phyloP scores from a whole-genome alignment of 106 monocot species.

The Allium sativum region DNA sequence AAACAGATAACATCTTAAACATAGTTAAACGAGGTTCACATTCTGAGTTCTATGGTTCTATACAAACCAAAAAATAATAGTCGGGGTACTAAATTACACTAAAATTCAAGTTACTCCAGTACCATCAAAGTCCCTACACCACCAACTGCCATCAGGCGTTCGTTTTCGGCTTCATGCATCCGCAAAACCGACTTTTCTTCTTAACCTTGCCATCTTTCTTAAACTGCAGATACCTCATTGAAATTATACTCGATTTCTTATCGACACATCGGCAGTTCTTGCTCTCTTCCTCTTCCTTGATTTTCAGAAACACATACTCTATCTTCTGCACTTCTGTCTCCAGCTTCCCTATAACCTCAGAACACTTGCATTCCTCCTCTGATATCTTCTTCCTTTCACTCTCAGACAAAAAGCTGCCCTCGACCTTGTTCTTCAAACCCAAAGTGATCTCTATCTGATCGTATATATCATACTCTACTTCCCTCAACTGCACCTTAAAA shows the following conservation, averaged over 20 bases:
- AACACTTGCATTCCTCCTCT: conserved; percentile 31
- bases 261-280: not conserved
- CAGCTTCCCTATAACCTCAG: conserved; percentile 63
- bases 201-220: conserved; percentile 3
- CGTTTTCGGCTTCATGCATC: conserved; percentile 17
- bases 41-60: too few relatives aligned
- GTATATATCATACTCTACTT: conserved; percentile 41
- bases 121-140: too few relatives aligned
- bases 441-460: conserved; percentile 34
- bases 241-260: conserved; percentile 8
- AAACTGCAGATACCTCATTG: conserved; percentile 10
- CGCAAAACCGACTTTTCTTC: conserved; percentile 11
- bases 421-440: conserved; percentile 41
- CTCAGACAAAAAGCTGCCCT: conserved; percentile 10
- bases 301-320: conserved; percentile 58
- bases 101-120: too few relatives aligned
- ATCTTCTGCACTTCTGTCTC: conserved; percentile 84
- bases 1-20: too few relatives aligned
- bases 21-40: too few relatives aligned
- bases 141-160: not conserved
- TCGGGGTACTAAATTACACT: too few relatives aligned
- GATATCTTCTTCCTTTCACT: conserved; percentile 27
- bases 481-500: conserved; percentile 39
- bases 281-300: conserved; percentile 45
- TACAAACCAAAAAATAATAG: too few relatives aligned